A percentile compares a stretch with the other conserved stretches of the same genome.
Conservation (phyloP, 805 yeast species). For the Kazachstania kunashirensis region DNA sequence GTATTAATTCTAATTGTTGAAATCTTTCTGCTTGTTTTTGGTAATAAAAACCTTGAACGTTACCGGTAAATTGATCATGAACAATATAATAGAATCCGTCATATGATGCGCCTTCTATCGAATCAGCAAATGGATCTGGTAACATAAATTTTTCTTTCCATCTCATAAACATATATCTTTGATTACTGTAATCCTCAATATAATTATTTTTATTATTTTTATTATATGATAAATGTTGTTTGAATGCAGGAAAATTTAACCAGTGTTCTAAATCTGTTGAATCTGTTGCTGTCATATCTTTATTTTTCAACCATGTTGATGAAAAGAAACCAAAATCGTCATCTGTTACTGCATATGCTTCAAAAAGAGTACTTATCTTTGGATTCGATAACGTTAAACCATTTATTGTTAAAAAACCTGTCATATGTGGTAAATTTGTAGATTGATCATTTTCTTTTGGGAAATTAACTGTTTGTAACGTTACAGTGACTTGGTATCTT, state of each 20-base stretch:
- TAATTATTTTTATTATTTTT: constrained; percentile 8
- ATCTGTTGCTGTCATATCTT: constrained; percentile 51
- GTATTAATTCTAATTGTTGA: constrained; percentile 60
- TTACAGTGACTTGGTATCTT: constrained; percentile 44
- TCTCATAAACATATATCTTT: constrained; percentile 67
- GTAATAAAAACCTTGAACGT: constrained; percentile 71
- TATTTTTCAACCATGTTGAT: constrained; percentile 22
- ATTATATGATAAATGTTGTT: constrained; percentile 16
- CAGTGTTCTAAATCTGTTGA: constrained; percentile 58
- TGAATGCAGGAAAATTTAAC: constrained; percentile 47
- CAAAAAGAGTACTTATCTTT: constrained; percentile 65
- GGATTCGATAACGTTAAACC: constrained; percentile 62
- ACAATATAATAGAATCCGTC: constrained; percentile 90
- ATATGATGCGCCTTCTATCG: constrained; percentile 62
- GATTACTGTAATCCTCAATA: constrained; percentile 26
- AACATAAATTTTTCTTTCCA: constrained; percentile 89
- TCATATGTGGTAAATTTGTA: constrained; percentile 24
- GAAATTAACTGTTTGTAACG: constrained; percentile 48
- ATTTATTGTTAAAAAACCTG: constrained; percentile 59
- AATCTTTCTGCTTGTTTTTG: constrained; percentile 65
- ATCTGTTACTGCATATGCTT: constrained; percentile 31
- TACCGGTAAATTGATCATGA: constrained; percentile 67
- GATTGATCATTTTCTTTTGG: constrained; percentile 8
- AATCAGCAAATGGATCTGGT: constrained; percentile 54
- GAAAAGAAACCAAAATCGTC: constrained; percentile 21